A percentile compares a stretch with the other conserved stretches of the same genome.
Conservation (phyloP, 495 filamentous ascomycete species). For the Hypoxylon crocopeplum region DNA sequence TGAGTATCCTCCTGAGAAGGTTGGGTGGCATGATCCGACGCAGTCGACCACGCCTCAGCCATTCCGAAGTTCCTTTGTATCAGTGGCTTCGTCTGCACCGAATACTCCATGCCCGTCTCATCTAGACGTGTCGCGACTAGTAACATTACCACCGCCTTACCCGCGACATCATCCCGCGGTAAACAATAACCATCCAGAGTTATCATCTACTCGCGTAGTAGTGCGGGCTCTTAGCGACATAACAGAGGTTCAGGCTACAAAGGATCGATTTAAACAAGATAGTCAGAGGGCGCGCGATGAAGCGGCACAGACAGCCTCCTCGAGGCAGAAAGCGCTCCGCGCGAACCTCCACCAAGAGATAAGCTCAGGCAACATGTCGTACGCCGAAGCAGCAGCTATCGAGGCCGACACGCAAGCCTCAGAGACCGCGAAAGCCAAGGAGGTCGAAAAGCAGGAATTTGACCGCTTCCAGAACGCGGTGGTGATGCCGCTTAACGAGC, state of each 20-base stretch:
- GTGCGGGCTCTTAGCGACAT: constrained; percentile 81
- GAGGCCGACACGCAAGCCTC: constrained; percentile 71
- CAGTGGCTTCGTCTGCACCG: constrained; percentile 45
- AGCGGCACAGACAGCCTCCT: constrained; percentile 48
- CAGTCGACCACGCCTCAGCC: constrained; percentile 47
- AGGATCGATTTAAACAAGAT: constrained; percentile 61
- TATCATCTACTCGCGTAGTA: constrained; percentile 74
- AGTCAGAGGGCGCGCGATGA: constrained; percentile 54
- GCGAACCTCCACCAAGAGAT: constrained; percentile 76
- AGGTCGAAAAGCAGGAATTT: constrained; percentile 72
- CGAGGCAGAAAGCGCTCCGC: constrained; percentile 53
- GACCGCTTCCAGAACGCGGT: constrained; percentile 78
- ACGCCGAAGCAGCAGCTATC: constrained; percentile 74
- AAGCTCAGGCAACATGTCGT: constrained; percentile 74
- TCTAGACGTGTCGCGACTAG: constrained; percentile 87
- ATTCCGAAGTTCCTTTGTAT: constrained; percentile 48
- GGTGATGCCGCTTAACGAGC: constrained; percentile 76
- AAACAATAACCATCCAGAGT: constrained; percentile 91
- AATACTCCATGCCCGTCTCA: constrained; percentile 54
- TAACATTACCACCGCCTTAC: constrained; percentile 92
- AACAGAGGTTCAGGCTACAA: constrained; percentile 70
- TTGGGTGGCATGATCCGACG: constrained; percentile 72
- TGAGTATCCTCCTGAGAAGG: constrained; percentile 87
- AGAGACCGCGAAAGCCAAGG: constrained; percentile 67
- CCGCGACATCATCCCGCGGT: constrained; percentile 93